Percentiles rank a stretch among this genome's conserved stretches.
Conservation (phyloP, 345 rosid genomes). For the Melaleuca quinquenervia region DNA sequence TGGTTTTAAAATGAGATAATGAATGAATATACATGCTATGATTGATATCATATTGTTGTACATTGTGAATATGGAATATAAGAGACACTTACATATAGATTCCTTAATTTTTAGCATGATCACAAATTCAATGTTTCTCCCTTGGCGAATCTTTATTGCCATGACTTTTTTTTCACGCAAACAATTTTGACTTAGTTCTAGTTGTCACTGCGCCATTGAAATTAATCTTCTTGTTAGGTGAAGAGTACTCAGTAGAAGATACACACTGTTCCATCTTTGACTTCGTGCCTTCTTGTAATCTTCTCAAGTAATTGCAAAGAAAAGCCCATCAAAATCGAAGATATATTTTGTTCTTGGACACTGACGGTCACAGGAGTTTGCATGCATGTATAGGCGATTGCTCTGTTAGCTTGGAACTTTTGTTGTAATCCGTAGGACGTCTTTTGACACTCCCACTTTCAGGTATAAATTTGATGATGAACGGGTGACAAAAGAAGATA, state of each 20-base stretch:
- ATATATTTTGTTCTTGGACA: not conserved
- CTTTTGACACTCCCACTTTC: not conserved
- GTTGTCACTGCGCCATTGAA: not conserved
- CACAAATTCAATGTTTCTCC: not conserved
- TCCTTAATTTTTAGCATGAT: not conserved
- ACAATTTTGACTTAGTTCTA: not conserved
- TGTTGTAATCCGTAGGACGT: not conserved
- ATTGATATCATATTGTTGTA: not conserved
- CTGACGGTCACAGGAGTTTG: not conserved
- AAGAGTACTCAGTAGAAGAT: not conserved
- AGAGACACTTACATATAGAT: not conserved
- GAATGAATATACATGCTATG: not conserved
- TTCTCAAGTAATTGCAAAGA: not conserved
- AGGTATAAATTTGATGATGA: slow-evolving; percentile 99
- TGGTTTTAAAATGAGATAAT: not conserved
- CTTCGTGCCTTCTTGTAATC: not conserved
- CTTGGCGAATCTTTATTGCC: not conserved
- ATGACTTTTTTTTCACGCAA: not conserved
- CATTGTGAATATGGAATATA: not conserved
- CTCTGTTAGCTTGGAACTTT: not conserved
- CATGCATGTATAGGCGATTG: not conserved
- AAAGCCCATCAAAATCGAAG: not conserved
- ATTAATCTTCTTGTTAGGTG: not conserved
- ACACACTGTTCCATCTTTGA: no score
- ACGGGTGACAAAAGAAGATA: slow-evolving; percentile 92